Evolutionary conservation across 257 asterid genomes (phyloP), one percentile per base, ranked within the genome.

Genomic region (Solanum rostratum): DNA sequence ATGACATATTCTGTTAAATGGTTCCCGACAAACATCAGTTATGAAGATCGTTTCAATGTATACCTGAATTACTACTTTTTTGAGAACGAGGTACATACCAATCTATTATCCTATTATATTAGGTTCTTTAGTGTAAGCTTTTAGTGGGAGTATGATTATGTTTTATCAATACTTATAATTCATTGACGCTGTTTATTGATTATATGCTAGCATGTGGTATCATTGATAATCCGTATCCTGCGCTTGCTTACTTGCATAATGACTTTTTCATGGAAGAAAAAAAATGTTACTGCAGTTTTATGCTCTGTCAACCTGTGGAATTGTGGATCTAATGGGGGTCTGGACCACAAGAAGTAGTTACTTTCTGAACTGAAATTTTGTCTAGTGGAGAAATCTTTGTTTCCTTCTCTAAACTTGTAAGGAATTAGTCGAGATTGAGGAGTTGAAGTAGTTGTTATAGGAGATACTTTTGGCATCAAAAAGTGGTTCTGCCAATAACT

Each of bases 1-100:
- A 91, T 94, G 97, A 93, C 97, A 13, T 94, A 92, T 90, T 93
- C 98, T 37, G 92, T 94, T 80, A 90, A 86, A 85, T 94, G 97
- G 97, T 83, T 85, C 63, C 93, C 92, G 29, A 92, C 95, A 80
- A 89, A 90, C 30, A 85, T 84, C 71, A 87, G 92, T 2, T 94
- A 85, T 89, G 93, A 91, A 45, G 90, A 89, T 29, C 97, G 98
- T 45, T 94, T 92, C 76, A 93, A 92, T 85, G 90, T 94, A 73
- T 94, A 94, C 88, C 89, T 94, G 90, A 88, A 92, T 88, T 87
- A 92, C 88, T 91, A 93, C 41, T 94, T 94, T 71, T 94, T 92
- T 62, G 97, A 93, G 93, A 94, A 93, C 54, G 89, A 93, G 98
- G 98, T 94, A 73, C 84, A 19, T 30, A 37, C 22, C 45, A 16